Evolutionary conservation across 257 asterid genomes (phyloP).

Genomic region (Solanum clarkiae): DNA sequence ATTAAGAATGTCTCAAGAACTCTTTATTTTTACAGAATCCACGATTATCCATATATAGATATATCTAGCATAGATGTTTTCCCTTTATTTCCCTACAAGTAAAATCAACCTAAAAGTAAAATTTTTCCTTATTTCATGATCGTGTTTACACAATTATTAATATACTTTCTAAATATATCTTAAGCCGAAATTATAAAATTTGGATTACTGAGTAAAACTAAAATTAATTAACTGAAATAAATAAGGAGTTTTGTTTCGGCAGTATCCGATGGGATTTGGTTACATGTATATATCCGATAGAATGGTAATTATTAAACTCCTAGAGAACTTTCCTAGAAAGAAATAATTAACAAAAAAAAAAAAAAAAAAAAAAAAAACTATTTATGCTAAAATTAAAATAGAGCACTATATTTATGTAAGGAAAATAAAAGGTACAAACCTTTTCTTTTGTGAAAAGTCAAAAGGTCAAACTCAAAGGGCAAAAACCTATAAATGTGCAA

Average conservation of each 20-base stretch:
- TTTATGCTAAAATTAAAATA: not conserved
- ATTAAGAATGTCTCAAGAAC: not conserved
- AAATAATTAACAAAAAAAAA: not conserved
- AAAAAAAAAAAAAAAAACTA: not conserved
- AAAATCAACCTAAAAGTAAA: not conserved
- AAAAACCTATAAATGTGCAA: not conserved
- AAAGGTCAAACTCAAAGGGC: not conserved
- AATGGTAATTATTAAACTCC: not conserved
- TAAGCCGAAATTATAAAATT: not conserved
- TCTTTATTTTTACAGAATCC: not conserved
- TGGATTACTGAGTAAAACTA: not conserved
- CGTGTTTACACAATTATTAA: not conserved
- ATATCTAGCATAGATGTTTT: not conserved
- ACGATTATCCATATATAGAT: not conserved
- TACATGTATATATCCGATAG: not conserved
- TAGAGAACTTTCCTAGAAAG: not conserved
- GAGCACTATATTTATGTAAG: not conserved
- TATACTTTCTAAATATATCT: not conserved
- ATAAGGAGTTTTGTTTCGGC: not conserved
- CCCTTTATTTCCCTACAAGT: no score
- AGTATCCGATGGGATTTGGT: not conserved
- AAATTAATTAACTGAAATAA: not conserved
- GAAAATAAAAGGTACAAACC: not conserved
- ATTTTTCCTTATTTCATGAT: not conserved
- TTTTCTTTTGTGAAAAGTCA: no score